Conservation (phyloP, 129 eudicot species). For the Ambrosia trifida region DNA sequence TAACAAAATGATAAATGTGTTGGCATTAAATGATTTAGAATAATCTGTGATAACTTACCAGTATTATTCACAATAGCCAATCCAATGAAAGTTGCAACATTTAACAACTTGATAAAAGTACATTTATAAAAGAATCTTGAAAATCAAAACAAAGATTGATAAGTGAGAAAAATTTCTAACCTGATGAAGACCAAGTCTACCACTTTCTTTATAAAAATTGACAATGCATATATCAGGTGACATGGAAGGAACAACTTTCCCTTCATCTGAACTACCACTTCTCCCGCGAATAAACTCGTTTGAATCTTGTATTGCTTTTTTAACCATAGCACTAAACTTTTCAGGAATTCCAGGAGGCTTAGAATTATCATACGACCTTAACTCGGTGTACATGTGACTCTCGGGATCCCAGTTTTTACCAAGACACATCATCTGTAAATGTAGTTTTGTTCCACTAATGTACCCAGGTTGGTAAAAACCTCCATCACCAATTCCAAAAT, state of each 20-base stretch:
- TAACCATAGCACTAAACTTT: slow-evolving; percentile 54
- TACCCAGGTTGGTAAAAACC: slow-evolving; percentile 86
- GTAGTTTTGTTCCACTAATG: slow-evolving; percentile 51
- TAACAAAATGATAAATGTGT: too few species aligned
- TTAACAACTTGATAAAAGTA: not conserved
- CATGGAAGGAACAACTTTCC: slow-evolving; percentile 51
- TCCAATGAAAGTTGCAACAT: not conserved
- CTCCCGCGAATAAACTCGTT: slow-evolving; percentile 35
- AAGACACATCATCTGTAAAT: slow-evolving; percentile 81
- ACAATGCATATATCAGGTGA: slow-evolving; percentile 72
- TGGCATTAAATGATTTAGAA: too few species aligned
- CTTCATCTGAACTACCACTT: slow-evolving; percentile 11
- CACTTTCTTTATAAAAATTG: slow-evolving; percentile 62
- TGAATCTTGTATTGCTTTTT: slow-evolving; percentile 50
- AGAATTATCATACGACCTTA: slow-evolving; percentile 55
- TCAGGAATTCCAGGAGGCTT: slow-evolving; percentile 68
- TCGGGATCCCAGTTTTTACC: slow-evolving; percentile 90
- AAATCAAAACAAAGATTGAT: not conserved
- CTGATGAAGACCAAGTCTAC: slow-evolving; percentile 91
- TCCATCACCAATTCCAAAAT: slow-evolving; percentile 58
- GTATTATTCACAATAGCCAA: too few species aligned
- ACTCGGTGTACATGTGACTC: slow-evolving; percentile 38
- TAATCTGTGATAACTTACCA: too few species aligned
- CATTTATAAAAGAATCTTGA: not conserved
- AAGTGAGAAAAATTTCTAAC: slow-evolving; percentile 26